Percentiles rank a stretch among this genome's conserved stretches.
phyloP scores from a whole-genome alignment of 2,329 filamentous ascomycete genomes.

The Fonsecaea multimorphosa region DNA sequence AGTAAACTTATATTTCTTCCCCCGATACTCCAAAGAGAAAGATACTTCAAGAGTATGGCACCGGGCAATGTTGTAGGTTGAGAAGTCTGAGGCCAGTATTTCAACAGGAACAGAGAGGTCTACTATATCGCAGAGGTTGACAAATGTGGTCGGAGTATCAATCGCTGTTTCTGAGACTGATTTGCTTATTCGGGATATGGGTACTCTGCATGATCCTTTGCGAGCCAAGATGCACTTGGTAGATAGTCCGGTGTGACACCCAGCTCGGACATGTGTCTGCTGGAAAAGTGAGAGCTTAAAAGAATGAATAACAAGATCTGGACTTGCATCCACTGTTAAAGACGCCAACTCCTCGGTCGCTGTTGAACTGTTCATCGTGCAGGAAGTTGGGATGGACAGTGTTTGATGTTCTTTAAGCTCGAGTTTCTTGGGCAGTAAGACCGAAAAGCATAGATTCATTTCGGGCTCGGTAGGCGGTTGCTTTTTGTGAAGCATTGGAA shows the following conservation, averaged over 20 bases:
- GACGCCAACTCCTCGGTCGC: too few species aligned
- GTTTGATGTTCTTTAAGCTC: conserved; percentile 13
- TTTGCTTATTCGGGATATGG: not conserved
- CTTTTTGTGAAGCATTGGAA: not conserved
- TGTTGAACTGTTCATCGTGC: too few species aligned
- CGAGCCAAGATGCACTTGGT: conserved; percentile 17
- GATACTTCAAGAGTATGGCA: conserved; percentile 19
- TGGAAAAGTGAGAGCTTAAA: conserved; percentile 25
- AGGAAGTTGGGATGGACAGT: conserved; percentile 13
- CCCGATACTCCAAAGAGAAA: conserved; percentile 10
- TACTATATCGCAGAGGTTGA: conserved; percentile 16
- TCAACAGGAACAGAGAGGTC: conserved; percentile 17
- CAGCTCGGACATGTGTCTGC: conserved; percentile 21
- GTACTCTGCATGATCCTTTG: conserved; percentile 9
- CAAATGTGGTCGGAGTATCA: too few species aligned
- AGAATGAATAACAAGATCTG: conserved; percentile 3
- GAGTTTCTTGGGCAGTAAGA: conserved; percentile 17
- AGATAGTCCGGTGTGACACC: conserved; percentile 12
- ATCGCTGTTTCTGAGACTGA: not conserved
- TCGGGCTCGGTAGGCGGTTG: not conserved
- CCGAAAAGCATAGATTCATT: conserved; percentile 18
- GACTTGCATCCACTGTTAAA: not conserved
- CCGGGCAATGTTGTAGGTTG: conserved; percentile 31
- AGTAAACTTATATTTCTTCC: conserved; percentile 23
- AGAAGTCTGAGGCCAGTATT: conserved; percentile 23